A percentile compares a stretch with the other conserved stretches of the same genome.
These are phyloP conservation scores for Chlorella sp. DNA, from an alignment of 139 green algal genomes.

Conservation along the genomic window DNA sequence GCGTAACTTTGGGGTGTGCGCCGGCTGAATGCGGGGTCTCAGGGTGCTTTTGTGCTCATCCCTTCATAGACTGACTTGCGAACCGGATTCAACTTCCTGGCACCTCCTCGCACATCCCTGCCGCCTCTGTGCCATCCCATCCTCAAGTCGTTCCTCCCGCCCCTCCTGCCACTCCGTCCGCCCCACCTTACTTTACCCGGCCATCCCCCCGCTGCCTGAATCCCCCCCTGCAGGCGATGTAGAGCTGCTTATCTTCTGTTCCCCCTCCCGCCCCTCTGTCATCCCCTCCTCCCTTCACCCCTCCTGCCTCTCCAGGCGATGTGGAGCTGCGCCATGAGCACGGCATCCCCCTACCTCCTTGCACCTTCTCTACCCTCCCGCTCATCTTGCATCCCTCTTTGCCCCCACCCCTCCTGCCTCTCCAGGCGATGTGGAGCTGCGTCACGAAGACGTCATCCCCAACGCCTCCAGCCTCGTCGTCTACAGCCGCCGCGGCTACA, in stretches of 20 bases:
- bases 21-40: too few relatives aligned
- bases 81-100: too few relatives aligned
- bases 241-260: not conserved
- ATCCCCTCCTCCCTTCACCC: not conserved
- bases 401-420: not conserved
- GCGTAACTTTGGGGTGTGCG: not conserved
- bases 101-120: too few relatives aligned
- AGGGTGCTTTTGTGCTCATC: too few relatives aligned
- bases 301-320: constrained; percentile 2
- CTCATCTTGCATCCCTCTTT: not conserved
- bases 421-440: constrained; percentile 38
- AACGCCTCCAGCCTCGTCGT: constrained; percentile 74
- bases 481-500: constrained; percentile 79
- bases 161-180: too few relatives aligned
- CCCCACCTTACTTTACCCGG: too few relatives aligned
- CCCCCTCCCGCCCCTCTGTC: not conserved
- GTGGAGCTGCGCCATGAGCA: constrained; percentile 56
- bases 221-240: too few relatives aligned
- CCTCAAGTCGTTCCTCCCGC: too few relatives aligned
- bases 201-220: too few relatives aligned
- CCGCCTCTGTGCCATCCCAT: too few relatives aligned
- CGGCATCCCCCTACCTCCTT: constrained; percentile 47
- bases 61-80: too few relatives aligned
- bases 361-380: not conserved
- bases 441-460: constrained; percentile 68